These are phyloP conservation scores for Aspergillus steynii DNA, from an alignment of 495 filamentous ascomycete genomes.

Conservation along the genomic window DNA sequence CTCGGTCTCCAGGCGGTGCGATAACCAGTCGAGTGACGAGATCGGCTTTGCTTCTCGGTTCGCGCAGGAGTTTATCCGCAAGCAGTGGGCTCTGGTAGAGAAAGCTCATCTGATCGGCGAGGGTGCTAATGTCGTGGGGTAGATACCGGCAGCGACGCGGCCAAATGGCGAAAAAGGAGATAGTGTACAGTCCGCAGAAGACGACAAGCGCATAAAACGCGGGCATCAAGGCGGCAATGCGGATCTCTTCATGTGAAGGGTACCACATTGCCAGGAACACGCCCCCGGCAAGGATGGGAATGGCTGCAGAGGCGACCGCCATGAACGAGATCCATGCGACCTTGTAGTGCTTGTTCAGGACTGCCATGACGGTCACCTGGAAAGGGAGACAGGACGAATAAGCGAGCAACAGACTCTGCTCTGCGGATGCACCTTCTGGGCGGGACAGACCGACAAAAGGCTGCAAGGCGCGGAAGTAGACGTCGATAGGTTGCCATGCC, in stretches of 20 bases:
- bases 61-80: conserved; percentile 64
- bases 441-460: conserved; percentile 68
- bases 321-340: conserved; percentile 69
- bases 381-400: conserved; percentile 68
- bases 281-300: conserved; percentile 78
- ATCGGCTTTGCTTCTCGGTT: conserved; percentile 59
- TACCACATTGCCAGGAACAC: conserved; percentile 78
- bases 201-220: conserved; percentile 66
- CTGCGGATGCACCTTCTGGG: conserved; percentile 61
- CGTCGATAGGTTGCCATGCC: conserved; percentile 73
- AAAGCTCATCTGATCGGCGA: conserved; percentile 77
- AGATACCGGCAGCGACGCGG: conserved; percentile 56
- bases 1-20: conserved; percentile 46
- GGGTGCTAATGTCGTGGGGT: conserved; percentile 66
- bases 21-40: conserved; percentile 62
- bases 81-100: conserved; percentile 69
- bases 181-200: conserved; percentile 65
- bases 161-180: conserved; percentile 64
- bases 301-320: conserved; percentile 59
- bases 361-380: conserved; percentile 60
- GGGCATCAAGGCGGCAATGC: conserved; percentile 68
- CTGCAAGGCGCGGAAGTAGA: conserved; percentile 70
- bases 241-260: conserved; percentile 49
- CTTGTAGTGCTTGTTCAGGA: conserved; percentile 66
- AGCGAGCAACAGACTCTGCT: conserved; percentile 68